Evolutionary conservation across 352 stramenopile genomes (phyloP).

Genomic region (Phytophthora pluvialis): DNA sequence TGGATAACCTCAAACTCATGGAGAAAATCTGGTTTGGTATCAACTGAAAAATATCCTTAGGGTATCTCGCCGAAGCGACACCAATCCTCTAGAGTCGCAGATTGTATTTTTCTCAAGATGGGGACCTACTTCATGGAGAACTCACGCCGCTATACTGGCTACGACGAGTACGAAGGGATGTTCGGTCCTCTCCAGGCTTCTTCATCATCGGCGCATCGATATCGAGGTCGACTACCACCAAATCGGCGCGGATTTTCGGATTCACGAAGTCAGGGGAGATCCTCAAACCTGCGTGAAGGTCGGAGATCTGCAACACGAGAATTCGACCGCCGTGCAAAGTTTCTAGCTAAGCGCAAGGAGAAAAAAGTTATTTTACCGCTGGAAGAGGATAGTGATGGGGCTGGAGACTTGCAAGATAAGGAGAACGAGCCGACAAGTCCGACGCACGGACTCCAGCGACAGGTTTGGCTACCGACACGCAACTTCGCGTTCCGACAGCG

Average conservation of each 20-base stretch:
- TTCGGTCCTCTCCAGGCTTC: constrained; percentile 53
- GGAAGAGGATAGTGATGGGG: constrained; percentile 9
- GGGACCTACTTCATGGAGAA: constrained; percentile 29
- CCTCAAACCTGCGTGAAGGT: constrained; percentile 9
- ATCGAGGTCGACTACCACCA: neutral
- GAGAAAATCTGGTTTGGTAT: neutral
- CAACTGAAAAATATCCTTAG: constrained; percentile 6
- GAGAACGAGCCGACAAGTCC: constrained; percentile 19
- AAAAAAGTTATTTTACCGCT: constrained; percentile 5
- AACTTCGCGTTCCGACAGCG: constrained; percentile 80
- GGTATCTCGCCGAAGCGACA: constrained; percentile 19
- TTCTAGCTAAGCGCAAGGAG: constrained; percentile 28
- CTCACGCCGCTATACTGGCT: constrained; percentile 37
- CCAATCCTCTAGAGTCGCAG: constrained; percentile 26
- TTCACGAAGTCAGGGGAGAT: constrained; percentile 2
- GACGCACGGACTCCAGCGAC: constrained; percentile 28
- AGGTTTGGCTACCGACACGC: constrained; percentile 76
- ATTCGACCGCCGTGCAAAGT: constrained; percentile 36
- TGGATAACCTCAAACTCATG: too few species aligned
- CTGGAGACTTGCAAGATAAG: constrained; percentile 25
- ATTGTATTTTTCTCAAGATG: constrained; percentile 9
- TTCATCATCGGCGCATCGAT: constrained; percentile 13
- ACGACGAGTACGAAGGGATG: constrained; percentile 73
- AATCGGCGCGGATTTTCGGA: constrained; percentile 4
- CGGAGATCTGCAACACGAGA: constrained; percentile 12